These are phyloP conservation scores for Eimeria sp. DNA, from an alignment of 169 alveolate genomes.

Conservation along the genomic window DNA sequence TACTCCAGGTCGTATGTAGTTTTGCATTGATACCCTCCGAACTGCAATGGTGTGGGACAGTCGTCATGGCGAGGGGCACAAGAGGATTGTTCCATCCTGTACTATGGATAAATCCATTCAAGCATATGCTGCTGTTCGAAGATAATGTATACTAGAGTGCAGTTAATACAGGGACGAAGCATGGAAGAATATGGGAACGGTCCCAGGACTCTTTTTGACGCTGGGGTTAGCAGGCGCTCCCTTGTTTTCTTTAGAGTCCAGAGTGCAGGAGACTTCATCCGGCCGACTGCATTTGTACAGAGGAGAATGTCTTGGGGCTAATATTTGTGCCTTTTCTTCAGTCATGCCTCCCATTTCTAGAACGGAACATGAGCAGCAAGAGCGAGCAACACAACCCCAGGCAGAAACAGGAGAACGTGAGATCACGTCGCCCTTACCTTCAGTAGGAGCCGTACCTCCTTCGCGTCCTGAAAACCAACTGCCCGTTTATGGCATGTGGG, in stretches of 20 bases:
- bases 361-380: background rate
- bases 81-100: background rate
- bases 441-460: background rate
- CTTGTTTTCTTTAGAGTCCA: background rate
- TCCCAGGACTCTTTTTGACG: background rate
- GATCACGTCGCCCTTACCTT: background rate
- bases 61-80: background rate
- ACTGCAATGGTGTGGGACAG: background rate
- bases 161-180: background rate
- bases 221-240: background rate
- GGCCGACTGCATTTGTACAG: background rate
- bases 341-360: background rate
- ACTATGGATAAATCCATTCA: background rate
- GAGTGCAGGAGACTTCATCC: background rate
- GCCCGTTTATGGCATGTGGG: constrained; percentile 12
- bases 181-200: background rate
- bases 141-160: background rate
- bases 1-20: background rate
- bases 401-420: background rate
- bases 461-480: background rate
- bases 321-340: background rate
- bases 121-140: background rate
- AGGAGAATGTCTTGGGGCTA: background rate
- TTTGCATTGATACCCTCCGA: background rate
- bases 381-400: background rate